Conservation (phyloP, 495 filamentous ascomycete species). For the Niebla homalea region DNA sequence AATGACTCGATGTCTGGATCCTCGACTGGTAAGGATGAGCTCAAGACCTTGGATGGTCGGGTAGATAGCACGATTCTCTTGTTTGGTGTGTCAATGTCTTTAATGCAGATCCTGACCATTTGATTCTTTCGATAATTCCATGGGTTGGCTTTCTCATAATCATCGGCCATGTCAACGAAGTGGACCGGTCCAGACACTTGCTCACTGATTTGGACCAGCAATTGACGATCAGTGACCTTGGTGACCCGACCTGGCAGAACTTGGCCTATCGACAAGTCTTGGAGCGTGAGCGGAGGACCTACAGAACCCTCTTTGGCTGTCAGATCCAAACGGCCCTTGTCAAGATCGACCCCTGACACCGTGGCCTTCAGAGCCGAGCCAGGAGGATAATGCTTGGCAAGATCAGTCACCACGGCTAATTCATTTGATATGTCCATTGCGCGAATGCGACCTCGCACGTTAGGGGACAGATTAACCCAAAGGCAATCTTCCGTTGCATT, state of each 20-base stretch:
- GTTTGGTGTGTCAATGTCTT: constrained; percentile 66
- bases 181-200: constrained; percentile 58
- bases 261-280: constrained; percentile 60
- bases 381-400: constrained; percentile 74
- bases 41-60: constrained; percentile 77
- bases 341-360: constrained; percentile 61
- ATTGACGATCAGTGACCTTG: constrained; percentile 66
- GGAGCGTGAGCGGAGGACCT: constrained; percentile 43
- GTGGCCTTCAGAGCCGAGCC: constrained; percentile 72
- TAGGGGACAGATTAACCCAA: constrained; percentile 88
- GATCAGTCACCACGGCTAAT: constrained; percentile 55
- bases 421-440: constrained; percentile 78
- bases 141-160: constrained; percentile 63
- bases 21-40: constrained; percentile 68
- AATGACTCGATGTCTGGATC: constrained; percentile 63
- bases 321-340: constrained; percentile 66
- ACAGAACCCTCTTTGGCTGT: constrained; percentile 48
- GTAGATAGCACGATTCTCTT: constrained; percentile 70
- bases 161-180: constrained; percentile 68
- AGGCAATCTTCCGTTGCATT: constrained; percentile 62
- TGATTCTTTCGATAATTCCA: constrained; percentile 65
- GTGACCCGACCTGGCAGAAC: constrained; percentile 72
- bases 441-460: constrained; percentile 69
- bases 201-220: constrained; percentile 77
- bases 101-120: constrained; percentile 67